Percentiles rank a stretch among this genome's conserved stretches.
phyloP scores from a whole-genome alignment of 768 basidiomycete genomes.

The Russula lepida region DNA sequence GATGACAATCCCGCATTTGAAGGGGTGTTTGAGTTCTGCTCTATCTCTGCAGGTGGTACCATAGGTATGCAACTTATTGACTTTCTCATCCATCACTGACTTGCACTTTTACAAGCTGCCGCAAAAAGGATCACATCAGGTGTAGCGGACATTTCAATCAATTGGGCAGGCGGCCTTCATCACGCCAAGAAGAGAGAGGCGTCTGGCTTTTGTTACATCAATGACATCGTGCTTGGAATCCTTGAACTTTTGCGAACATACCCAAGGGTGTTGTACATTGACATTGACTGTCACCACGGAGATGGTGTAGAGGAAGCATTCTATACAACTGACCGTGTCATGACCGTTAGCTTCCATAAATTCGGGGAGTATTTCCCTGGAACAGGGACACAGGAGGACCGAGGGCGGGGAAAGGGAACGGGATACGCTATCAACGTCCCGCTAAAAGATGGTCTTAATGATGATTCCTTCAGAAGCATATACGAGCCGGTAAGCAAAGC shows the following conservation, averaged over 20 bases:
- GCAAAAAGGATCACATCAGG: slow-evolving; percentile 75
- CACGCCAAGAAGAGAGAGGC: slow-evolving; percentile 99
- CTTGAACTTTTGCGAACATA: slow-evolving; percentile 83
- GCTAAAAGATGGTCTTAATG: slow-evolving; percentile 87
- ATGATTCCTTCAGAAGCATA: slow-evolving; percentile 78
- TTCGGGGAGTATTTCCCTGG: slow-evolving; percentile 94
- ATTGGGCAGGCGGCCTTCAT: slow-evolving; percentile 98
- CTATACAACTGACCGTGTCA: slow-evolving; percentile 93
- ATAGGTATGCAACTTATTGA: slow-evolving; percentile 43
- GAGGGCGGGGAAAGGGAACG: slow-evolving; percentile 74
- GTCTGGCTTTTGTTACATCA: slow-evolving; percentile 98
- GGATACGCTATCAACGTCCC: slow-evolving; percentile 92
- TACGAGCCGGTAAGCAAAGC: slow-evolving; percentile 72
- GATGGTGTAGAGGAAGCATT: slow-evolving; percentile 99
- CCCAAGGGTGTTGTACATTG: slow-evolving; percentile 89
- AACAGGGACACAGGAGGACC: slow-evolving; percentile 79
- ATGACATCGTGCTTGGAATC: slow-evolving; percentile 92
- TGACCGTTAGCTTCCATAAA: slow-evolving; percentile 97
- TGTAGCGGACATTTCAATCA: slow-evolving; percentile 75
- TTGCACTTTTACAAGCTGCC: slow-evolving; percentile 43
- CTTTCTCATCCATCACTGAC: background rate
- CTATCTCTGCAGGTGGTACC: slow-evolving; percentile 92
- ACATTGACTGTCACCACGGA: slow-evolving; percentile 97
- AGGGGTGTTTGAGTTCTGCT: slow-evolving; percentile 93
- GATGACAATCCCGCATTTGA: slow-evolving; percentile 98